Evolutionary conservation across 352 stramenopile genomes (phyloP).

Genomic region (Hyaloperonospora brassicae): DNA sequence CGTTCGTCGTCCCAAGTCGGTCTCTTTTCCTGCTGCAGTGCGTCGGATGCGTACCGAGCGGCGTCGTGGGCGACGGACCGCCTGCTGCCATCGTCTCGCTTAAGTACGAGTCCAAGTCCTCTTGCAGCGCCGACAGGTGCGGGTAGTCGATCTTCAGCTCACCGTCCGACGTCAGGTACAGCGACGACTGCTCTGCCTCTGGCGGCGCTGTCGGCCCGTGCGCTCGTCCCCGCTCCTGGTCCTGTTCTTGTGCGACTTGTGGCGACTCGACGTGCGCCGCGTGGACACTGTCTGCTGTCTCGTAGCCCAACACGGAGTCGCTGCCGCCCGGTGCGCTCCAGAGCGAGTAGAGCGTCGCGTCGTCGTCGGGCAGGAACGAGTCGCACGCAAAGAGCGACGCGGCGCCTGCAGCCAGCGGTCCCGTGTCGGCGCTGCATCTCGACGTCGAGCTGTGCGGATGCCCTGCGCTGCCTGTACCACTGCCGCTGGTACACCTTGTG

Average conservation of each 20-base stretch:
- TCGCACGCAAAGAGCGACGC: slow-evolving; percentile 40
- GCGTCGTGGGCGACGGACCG: slow-evolving; percentile 38
- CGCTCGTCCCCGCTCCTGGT: too few species aligned
- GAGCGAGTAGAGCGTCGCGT: slow-evolving; percentile 59
- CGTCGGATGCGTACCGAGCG: slow-evolving; percentile 21
- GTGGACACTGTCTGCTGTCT: slow-evolving; percentile 7
- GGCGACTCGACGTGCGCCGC: too few species aligned
- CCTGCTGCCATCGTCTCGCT: slow-evolving; percentile 49
- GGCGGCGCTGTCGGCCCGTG: slow-evolving; percentile 25
- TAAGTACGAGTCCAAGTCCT: slow-evolving; percentile 66
- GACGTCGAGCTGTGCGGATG: too few species aligned
- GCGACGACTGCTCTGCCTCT: slow-evolving; percentile 14
- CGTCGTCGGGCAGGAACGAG: slow-evolving; percentile 60
- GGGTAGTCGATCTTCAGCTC: slow-evolving; percentile 72
- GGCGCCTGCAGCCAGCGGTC: slow-evolving; percentile 11
- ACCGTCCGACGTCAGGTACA: slow-evolving; percentile 44
- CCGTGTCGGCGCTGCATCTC: too few species aligned
- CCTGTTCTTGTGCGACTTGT: too few species aligned
- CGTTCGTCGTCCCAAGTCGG: slow-evolving; percentile 18
- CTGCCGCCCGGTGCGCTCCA: slow-evolving; percentile 41
- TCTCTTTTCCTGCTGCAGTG: slow-evolving; percentile 31
- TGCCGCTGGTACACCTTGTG: too few species aligned
- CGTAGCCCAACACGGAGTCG: slow-evolving; percentile 37
- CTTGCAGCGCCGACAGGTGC: slow-evolving; percentile 57
- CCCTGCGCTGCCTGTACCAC: too few species aligned